These are phyloP conservation scores for Melaleuca quinquenervia DNA, from an alignment of 345 rosid genomes.

Conservation along the genomic window DNA sequence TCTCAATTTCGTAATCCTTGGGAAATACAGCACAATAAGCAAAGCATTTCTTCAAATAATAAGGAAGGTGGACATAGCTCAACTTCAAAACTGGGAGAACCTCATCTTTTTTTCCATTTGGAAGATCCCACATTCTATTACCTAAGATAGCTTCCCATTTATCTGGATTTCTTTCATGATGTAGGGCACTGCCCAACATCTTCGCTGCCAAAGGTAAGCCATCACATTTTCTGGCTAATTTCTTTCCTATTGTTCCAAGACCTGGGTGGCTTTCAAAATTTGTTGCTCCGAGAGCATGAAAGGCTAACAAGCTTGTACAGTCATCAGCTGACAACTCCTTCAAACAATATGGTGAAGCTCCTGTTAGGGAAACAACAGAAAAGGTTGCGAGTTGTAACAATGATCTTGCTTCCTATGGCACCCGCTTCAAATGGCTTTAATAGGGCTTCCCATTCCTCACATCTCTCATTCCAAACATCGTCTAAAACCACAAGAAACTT, in stretches of 20 bases:
- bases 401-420: background rate
- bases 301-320: background rate
- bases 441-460: accelerated
- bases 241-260: accelerated
- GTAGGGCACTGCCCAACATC: background rate
- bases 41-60: background rate
- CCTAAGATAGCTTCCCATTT: background rate
- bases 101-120: accelerated
- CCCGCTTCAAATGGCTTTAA: background rate
- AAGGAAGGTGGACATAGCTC: background rate
- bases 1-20: background rate
- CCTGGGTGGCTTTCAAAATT: accelerated
- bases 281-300: background rate
- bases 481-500: background rate
- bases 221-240: background rate
- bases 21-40: background rate
- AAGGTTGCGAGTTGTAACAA: background rate
- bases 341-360: background rate
- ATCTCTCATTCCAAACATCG: background rate
- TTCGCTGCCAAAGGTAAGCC: background rate
- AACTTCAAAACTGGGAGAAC: too few relatives aligned
- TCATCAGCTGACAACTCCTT: background rate
- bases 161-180: accelerated
- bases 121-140: background rate
- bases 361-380: accelerated